Conservation (phyloP, 805 yeast genomes). For the Sugiyamaella chiloensis region DNA sequence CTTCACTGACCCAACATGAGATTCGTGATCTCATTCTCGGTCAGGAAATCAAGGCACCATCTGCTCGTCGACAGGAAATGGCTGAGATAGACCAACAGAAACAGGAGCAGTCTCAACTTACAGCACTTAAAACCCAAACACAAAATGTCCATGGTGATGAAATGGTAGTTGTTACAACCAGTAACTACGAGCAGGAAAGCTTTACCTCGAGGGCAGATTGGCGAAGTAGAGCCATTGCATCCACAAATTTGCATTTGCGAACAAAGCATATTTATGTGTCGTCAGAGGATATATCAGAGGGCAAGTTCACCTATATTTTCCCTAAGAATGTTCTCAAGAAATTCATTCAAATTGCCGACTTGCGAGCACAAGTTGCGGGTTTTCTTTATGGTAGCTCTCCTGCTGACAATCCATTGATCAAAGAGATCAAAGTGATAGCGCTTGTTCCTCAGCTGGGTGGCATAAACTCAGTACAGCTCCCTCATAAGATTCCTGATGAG, state of each 20-base stretch:
- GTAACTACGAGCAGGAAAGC: conserved; percentile 77
- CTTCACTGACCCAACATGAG: conserved; percentile 87
- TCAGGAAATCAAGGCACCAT: conserved; percentile 88
- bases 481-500: conserved; percentile 37
- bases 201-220: conserved; percentile 87
- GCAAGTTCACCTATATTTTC: conserved; percentile 65
- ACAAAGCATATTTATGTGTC: conserved; percentile 71
- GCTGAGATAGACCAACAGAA: conserved; percentile 58
- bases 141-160: conserved; percentile 95
- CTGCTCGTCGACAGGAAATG: conserved; percentile 78
- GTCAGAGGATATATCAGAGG: conserved; percentile 54
- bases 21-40: conserved; percentile 92
- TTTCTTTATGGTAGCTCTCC: conserved; percentile 79
- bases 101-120: conserved; percentile 41
- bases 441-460: conserved; percentile 88
- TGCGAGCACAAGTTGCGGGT: conserved; percentile 79
- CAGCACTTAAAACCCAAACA: conserved; percentile 78
- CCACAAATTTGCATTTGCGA: conserved; percentile 68
- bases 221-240: conserved; percentile 81
- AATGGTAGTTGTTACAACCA: conserved; percentile 88
- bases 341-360: conserved; percentile 76
- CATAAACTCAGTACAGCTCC: conserved; percentile 59
- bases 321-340: conserved; percentile 78
- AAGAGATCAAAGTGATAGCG: conserved; percentile 72
- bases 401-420: conserved; percentile 62